Evolutionary conservation across 257 asterid species (phyloP), one percentile per base, ranked within the genome.

Genomic region (Gentiana dahurica): DNA sequence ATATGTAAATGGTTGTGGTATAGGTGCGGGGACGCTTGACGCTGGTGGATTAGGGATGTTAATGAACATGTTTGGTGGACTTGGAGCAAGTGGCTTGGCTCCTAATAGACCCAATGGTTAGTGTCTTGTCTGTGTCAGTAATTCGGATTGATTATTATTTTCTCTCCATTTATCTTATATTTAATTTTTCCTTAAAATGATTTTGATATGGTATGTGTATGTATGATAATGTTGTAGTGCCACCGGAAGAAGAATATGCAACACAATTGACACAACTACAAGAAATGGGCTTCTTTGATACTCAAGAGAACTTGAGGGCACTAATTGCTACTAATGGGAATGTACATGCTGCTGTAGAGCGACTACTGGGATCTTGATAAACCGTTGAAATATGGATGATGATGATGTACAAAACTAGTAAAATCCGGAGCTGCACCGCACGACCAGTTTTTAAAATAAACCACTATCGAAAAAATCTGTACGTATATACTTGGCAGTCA

Each of bases 271-370:
- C 73, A 3, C 83, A 74, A 50, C 68, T 77, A 38, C 80, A 63
- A 65, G 83, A 77, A 53, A 77, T 77, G 83, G 83, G 83, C 7
- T 77, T 77, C 66, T 74, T 68, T 60, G 83, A 77, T 59, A 60
- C 78, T 45, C 83, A 77, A 46, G 83, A 77, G 68, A 77, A 74
- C 64, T 66, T 71, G 33, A 64, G 74, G 61, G 83, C 80, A 12
- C 70, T 77, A 47, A 39, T 65, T 15, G 80, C 83, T 56, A 64
- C 74, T 61, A 65, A 79, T n/a, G 83, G 83, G 46, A 77, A 77
- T 50, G 83, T 77, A 59, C 75, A 77, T 70, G 83, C 83, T 12
- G 83, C 83, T 2, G 83, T 77, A 55, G 83, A 77, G 54, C 76
- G 77, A 34, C 80, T 77, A 54, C 62, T 77, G 37, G 77, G 73